These are phyloP conservation scores for Leccinum arenicola DNA, from an alignment of 768 basidiomycete genomes.

Conservation along the genomic window DNA sequence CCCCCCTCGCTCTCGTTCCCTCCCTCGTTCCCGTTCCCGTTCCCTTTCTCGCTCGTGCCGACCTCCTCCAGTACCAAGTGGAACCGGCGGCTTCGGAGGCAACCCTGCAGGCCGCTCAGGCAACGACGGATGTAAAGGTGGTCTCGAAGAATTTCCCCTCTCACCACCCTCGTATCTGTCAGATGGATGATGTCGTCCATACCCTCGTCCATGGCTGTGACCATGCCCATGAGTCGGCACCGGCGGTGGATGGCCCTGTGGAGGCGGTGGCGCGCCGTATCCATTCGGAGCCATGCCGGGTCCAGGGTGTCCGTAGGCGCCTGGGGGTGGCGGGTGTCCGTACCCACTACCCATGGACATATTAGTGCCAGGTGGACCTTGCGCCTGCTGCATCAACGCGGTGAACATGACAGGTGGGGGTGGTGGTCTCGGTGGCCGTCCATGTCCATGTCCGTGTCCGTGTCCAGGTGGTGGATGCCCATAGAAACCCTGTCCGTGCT, in stretches of 20 bases:
- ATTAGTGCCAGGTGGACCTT: slow-evolving; percentile 10
- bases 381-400: slow-evolving; percentile 30
- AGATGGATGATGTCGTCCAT: slow-evolving; percentile 9
- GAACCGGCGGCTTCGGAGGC: slow-evolving; percentile 19
- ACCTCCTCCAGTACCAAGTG: slow-evolving; percentile 11
- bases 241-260: slow-evolving; percentile 20
- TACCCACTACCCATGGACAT: slow-evolving; percentile 13
- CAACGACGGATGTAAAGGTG: slow-evolving; percentile 18
- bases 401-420: slow-evolving; percentile 25
- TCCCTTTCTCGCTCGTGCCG: slow-evolving; percentile 21
- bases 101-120: slow-evolving; percentile 19
- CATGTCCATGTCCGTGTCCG: slow-evolving; percentile 26
- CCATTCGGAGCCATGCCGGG: slow-evolving; percentile 15
- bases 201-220: slow-evolving; percentile 8
- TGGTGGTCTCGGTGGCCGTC: slow-evolving; percentile 27
- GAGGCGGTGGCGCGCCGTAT: slow-evolving; percentile 14
- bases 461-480: slow-evolving; percentile 34
- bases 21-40: slow-evolving; percentile 6
- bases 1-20: slow-evolving; percentile 21
- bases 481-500: slow-evolving; percentile 27
- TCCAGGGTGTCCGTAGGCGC: slow-evolving; percentile 11
- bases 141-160: slow-evolving; percentile 3
- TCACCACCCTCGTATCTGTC: slow-evolving; percentile 19
- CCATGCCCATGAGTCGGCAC: slow-evolving; percentile 5
- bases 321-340: slow-evolving; percentile 11